Evolutionary conservation across 2,329 filamentous ascomycete genomes (phyloP), one percentile per base, ranked within the genome.

Genomic region (Botrytis elliptica): DNA sequence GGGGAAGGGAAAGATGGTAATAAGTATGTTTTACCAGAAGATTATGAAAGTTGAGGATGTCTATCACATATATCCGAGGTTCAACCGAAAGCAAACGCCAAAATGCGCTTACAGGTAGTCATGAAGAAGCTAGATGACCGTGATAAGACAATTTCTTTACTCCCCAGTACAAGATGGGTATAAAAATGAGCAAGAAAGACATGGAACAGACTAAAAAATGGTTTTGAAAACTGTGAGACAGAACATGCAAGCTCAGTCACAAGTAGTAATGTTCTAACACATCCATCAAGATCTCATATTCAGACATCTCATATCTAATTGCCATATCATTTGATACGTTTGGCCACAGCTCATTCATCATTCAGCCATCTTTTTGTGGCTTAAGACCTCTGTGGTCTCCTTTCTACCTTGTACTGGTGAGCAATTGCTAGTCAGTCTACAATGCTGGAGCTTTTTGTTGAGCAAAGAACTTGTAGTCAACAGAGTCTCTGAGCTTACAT

Each of bases 61-160:
- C 38, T n/a, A 42, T 59, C 16, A 22, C 46, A 1, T 40, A 8
- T 5, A 14, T 67, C 66, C 66, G 66, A 69, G 8, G 66, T 69
- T 69, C 66, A 25, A n/a, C 66, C 66, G 49, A 40, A n/a, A 36
- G 66, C 36, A n/a, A 55, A n/a, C 55, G 20, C 66, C 49, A 42
- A n/a, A 29, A 57, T 42, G n/a, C 14, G n/a, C 25, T 18, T 38
- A 18, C 33, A 29, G 44, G 44, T 46, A 29, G 64, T n/a, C 18
- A 52, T 22, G 22, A 6, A 5, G 38, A 29, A 25, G 46, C 18
- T 5, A 33, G 36, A 16, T 40, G 16, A 55, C 6, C 14, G 46
- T 22, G 22, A 40, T 55, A 33, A 33, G 29, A 10, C 16, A 22
- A 9, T 67, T 40, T 16, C 18, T 38, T 22, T 20, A 40, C 25